phyloP scores from a whole-genome alignment of 345 rosid genomes.

The Brassica carinata region DNA sequence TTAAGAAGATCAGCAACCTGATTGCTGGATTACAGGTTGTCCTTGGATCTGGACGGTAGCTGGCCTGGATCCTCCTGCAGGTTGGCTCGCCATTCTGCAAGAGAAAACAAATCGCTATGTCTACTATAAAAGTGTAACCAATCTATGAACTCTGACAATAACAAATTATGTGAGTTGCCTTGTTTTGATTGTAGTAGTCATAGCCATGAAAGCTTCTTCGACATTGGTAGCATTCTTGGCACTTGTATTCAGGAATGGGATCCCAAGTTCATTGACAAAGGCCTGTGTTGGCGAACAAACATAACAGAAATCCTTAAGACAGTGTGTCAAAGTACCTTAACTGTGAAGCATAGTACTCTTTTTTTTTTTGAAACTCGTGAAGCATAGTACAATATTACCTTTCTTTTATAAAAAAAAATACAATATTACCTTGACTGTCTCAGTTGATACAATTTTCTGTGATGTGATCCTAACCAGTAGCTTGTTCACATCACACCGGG shows the following conservation, averaged over 20 bases:
- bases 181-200: constrained; percentile 68
- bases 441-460: constrained; percentile 63
- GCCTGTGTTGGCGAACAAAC: constrained; percentile 44
- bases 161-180: constrained; percentile 39
- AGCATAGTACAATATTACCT: too few relatives aligned
- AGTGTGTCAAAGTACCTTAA: background rate
- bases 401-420: too few relatives aligned
- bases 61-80: constrained; percentile 70
- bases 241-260: constrained; percentile 81
- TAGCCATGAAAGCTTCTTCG: constrained; percentile 80
- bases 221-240: constrained; percentile 72
- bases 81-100: constrained; percentile 96
- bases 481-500: constrained; percentile 73
- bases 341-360: background rate
- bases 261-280: constrained; percentile 69
- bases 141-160: constrained; percentile 1
- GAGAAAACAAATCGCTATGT: background rate
- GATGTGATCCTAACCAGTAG: constrained; percentile 74
- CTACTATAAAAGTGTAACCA: background rate
- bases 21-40: constrained; percentile 86
- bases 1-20: constrained; percentile 90
- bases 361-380: too few relatives aligned
- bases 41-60: constrained; percentile 94
- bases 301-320: background rate
- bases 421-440: constrained; percentile 62